A percentile compares a stretch with the other conserved stretches of the same genome.
Conservation (phyloP, 306 rosid species). For the Casuarina equisetifolia region DNA sequence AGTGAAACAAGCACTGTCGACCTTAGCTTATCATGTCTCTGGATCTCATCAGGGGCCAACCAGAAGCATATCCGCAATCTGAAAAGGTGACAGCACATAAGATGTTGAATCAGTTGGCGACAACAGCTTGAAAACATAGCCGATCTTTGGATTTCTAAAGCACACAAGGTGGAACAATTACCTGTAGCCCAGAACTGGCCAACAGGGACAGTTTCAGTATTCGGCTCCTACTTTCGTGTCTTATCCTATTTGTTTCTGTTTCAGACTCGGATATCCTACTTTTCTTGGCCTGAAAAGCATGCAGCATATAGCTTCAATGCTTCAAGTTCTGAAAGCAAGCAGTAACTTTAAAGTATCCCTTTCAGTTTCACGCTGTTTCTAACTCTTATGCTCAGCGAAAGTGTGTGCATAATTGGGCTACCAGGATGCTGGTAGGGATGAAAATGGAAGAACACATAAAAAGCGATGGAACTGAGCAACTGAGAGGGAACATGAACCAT, state of each 20-base stretch:
- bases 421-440: not conserved
- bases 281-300: not conserved
- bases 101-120: constrained; percentile 22
- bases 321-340: not conserved
- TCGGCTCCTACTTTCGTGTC: not conserved
- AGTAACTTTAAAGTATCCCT: not conserved
- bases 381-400: not conserved
- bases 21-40: not conserved
- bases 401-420: not conserved
- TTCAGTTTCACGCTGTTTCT: not conserved
- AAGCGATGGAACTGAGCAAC: not conserved
- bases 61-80: not conserved
- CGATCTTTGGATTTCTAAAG: constrained; percentile 15
- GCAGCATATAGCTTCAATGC: not conserved
- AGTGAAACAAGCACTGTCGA: not conserved
- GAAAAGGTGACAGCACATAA: constrained; percentile 22
- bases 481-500: not conserved
- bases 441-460: not conserved
- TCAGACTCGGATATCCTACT: not conserved
- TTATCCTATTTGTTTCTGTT: not conserved
- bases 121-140: constrained; percentile 13
- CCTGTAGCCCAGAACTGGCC: not conserved
- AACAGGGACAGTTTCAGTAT: not conserved
- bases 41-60: not conserved
- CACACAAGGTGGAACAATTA: not conserved